A percentile compares a stretch with the other conserved stretches of the same genome.
Evolutionary conservation across 192 early-diverging fungal species (phyloP).

Genomic region (Entophlyctis helioformis): DNA sequence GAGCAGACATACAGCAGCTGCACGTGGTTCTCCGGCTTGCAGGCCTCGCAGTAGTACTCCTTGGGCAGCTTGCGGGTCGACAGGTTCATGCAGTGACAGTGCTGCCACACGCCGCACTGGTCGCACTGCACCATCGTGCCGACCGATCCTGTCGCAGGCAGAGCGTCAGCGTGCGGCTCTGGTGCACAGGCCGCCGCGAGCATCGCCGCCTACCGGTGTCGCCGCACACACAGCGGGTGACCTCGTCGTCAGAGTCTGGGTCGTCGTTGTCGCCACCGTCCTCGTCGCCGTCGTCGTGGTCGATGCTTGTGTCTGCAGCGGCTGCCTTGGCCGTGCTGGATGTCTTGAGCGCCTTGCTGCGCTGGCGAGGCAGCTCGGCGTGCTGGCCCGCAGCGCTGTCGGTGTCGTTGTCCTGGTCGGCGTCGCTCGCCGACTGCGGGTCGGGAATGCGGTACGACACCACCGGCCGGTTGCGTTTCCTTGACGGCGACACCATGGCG

Average conservation of each 20-base stretch:
- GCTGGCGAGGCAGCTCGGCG: no score
- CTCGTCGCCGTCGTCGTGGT: no score
- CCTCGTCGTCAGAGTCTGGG: slow-evolving; percentile 24
- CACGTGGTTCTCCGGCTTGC: slow-evolving; percentile 69
- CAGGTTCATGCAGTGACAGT: slow-evolving; percentile 82
- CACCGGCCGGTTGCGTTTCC: no score
- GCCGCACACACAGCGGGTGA: slow-evolving; percentile 34
- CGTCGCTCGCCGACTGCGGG: no score
- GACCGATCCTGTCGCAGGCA: slow-evolving; percentile 14
- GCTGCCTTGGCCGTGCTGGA: no score
- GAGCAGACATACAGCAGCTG: slow-evolving; percentile 27
- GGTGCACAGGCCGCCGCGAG: not conserved
- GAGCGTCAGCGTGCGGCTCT: not conserved
- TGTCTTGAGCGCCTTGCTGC: no score
- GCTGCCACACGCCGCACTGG: slow-evolving; percentile 87
- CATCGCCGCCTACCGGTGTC: slow-evolving; percentile 47
- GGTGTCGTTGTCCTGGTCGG: no score
- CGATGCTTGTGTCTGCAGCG: no score
- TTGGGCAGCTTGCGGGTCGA: slow-evolving; percentile 67
- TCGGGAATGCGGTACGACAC: no score
- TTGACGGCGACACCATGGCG: no score
- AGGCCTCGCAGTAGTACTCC: slow-evolving; percentile 87
- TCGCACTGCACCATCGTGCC: slow-evolving; percentile 86
- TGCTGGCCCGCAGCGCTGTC: no score
- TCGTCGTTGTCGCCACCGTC: no score